Evolutionary conservation across 1,284 basidiomycete genomes (phyloP).

Genomic region (Cryptococcus sp.): DNA sequence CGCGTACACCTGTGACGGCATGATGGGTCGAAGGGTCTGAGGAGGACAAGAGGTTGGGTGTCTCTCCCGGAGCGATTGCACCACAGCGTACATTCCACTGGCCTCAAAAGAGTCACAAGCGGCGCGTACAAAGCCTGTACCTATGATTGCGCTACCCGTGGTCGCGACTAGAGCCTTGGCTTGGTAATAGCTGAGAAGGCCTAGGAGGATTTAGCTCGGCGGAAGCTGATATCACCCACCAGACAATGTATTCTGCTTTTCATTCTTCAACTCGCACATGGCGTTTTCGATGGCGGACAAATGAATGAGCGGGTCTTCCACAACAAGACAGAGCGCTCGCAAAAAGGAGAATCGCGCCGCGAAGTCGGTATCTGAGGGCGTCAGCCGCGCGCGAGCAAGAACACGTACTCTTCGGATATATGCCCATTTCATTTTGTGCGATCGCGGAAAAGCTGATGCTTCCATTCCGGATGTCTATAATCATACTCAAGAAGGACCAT

Average conservation of each 20-base stretch:
- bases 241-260: slow-evolving; percentile 15
- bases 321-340: slow-evolving; percentile 11
- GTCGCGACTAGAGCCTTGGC: slow-evolving; percentile 15
- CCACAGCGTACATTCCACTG: neutral
- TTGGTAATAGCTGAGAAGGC: slow-evolving; percentile 25
- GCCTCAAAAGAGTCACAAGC: slow-evolving; percentile 17
- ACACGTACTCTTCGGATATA: too few relatives aligned
- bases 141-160: slow-evolving; percentile 18
- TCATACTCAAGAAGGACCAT: slow-evolving; percentile 24
- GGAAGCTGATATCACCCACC: neutral
- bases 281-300: neutral
- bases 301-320: neutral
- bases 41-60: neutral
- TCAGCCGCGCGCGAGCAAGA: too few relatives aligned
- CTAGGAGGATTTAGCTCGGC: slow-evolving; percentile 2
- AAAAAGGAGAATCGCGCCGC: slow-evolving; percentile 16
- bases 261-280: neutral
- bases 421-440: too few relatives aligned
- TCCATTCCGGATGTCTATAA: slow-evolving; percentile 19
- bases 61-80: neutral
- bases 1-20: slow-evolving; percentile 1
- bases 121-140: slow-evolving; percentile 19
- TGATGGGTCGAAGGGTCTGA: neutral
- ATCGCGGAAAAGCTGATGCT: too few relatives aligned
- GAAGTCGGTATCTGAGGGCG: slow-evolving; percentile 18